Conservation (phyloP, 2,329 filamentous ascomycete genomes). For the Cytospora chrysosperma region DNA sequence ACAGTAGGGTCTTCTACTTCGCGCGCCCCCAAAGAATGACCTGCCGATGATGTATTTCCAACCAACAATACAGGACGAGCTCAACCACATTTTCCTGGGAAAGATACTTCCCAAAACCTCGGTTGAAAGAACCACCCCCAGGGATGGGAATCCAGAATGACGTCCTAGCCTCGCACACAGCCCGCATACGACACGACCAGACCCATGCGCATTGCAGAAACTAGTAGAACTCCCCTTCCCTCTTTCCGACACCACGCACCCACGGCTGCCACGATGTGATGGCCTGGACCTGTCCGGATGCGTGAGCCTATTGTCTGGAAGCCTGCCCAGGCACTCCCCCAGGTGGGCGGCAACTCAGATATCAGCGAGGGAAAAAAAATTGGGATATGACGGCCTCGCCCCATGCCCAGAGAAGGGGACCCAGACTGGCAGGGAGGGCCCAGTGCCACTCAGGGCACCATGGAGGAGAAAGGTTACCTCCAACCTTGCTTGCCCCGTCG, state of each 20-base stretch:
- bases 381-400: constrained; percentile 4
- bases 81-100: not conserved
- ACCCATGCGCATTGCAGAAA: constrained; percentile 21
- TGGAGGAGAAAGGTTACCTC: not conserved
- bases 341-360: constrained; percentile 12
- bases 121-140: not conserved
- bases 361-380: not conserved
- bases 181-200: constrained; percentile 6
- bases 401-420: not conserved
- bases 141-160: constrained; percentile 13
- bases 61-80: not conserved
- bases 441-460: not conserved
- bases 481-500: constrained; percentile 1
- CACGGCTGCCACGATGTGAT: not conserved
- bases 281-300: not conserved
- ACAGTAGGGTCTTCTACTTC: constrained; percentile 2
- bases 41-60: constrained; percentile 7
- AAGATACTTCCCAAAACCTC: constrained; percentile 2
- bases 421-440: not conserved
- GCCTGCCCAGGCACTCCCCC: too few relatives aligned
- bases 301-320: constrained; percentile 12
- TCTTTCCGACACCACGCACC: not conserved
- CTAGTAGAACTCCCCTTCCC: constrained; percentile 17
- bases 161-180: constrained; percentile 16
- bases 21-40: constrained; percentile 1